Percentiles rank a stretch among this genome's conserved stretches.
These are phyloP conservation scores for Xerocomellus chrysenteron DNA, from an alignment of 768 basidiomycete species.

Conservation along the genomic window DNA sequence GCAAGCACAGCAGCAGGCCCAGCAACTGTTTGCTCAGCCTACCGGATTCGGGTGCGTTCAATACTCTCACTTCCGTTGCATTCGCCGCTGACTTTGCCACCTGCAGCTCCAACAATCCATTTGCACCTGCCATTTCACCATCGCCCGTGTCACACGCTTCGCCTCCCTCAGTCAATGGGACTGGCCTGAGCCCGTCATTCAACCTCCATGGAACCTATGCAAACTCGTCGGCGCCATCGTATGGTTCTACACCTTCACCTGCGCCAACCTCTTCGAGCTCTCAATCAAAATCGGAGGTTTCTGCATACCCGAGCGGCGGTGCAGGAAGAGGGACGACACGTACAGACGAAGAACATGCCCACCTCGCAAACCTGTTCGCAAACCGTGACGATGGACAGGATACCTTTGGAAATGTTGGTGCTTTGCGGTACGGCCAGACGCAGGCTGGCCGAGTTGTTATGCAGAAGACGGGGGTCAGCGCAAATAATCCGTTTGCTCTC, in stretches of 20 bases:
- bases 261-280: slow-evolving; percentile 38
- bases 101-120: slow-evolving; percentile 90
- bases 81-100: slow-evolving; percentile 26
- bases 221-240: slow-evolving; percentile 36
- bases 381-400: slow-evolving; percentile 91
- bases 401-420: slow-evolving; percentile 90
- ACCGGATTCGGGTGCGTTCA: slow-evolving; percentile 71
- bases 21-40: slow-evolving; percentile 54
- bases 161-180: slow-evolving; percentile 32
- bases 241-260: slow-evolving; percentile 41
- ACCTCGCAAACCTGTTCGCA: slow-evolving; percentile 80
- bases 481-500: slow-evolving; percentile 64
- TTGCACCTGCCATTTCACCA: slow-evolving; percentile 51
- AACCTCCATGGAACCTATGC: slow-evolving; percentile 71
- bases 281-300: slow-evolving; percentile 37
- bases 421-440: slow-evolving; percentile 67
- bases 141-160: slow-evolving; percentile 35
- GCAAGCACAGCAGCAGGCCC: slow-evolving; percentile 45
- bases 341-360: slow-evolving; percentile 68
- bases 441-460: slow-evolving; percentile 48
- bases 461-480: slow-evolving; percentile 47
- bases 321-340: slow-evolving; percentile 34
- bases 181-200: slow-evolving; percentile 50
- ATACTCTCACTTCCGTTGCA: not conserved
- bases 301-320: slow-evolving; percentile 10